Conservation (phyloP, 805 yeast species). For the Phaffomyces antillensis region DNA sequence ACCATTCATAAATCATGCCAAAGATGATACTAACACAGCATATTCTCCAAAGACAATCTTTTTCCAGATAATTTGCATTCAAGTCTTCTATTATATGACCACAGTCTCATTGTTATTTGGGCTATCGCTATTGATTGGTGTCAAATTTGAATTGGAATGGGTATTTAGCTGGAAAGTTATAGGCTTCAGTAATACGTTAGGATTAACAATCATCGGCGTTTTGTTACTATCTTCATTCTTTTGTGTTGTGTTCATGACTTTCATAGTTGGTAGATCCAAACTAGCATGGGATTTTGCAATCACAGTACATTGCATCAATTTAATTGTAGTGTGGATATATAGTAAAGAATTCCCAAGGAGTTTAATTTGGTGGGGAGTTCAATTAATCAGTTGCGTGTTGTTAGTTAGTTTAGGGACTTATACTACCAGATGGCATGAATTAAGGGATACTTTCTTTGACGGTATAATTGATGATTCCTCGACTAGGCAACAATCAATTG, state of each 20-base stretch:
- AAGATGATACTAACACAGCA: background rate
- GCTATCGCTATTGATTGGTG: slow-evolving; percentile 64
- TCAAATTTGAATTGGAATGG: slow-evolving; percentile 59
- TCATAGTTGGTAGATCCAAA: slow-evolving; percentile 87
- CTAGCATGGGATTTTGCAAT: slow-evolving; percentile 94
- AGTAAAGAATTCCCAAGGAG: slow-evolving; percentile 63
- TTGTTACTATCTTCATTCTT: slow-evolving; percentile 84
- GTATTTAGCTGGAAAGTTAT: slow-evolving; percentile 76
- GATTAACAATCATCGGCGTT: slow-evolving; percentile 61
- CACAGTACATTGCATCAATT: slow-evolving; percentile 81
- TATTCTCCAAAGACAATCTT: slow-evolving; percentile 51
- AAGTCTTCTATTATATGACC: slow-evolving; percentile 67
- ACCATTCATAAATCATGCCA: slow-evolving; percentile 1
- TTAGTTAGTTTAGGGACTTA: slow-evolving; percentile 82
- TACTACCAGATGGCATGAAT: slow-evolving; percentile 86
- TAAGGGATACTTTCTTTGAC: slow-evolving; percentile 84
- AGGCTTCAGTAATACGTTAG: slow-evolving; percentile 69
- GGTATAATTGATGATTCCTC: slow-evolving; percentile 55
- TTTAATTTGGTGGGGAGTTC: slow-evolving; percentile 81
- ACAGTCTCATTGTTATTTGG: slow-evolving; percentile 62
- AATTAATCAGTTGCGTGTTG: slow-evolving; percentile 55
- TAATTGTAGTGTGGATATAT: slow-evolving; percentile 60
- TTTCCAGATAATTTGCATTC: slow-evolving; percentile 71
- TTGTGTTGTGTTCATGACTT: slow-evolving; percentile 76
- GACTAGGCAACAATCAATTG: slow-evolving; percentile 10